Evolutionary conservation across 768 basidiomycete genomes (phyloP).

Genomic region (Macrocybe gigantea): DNA sequence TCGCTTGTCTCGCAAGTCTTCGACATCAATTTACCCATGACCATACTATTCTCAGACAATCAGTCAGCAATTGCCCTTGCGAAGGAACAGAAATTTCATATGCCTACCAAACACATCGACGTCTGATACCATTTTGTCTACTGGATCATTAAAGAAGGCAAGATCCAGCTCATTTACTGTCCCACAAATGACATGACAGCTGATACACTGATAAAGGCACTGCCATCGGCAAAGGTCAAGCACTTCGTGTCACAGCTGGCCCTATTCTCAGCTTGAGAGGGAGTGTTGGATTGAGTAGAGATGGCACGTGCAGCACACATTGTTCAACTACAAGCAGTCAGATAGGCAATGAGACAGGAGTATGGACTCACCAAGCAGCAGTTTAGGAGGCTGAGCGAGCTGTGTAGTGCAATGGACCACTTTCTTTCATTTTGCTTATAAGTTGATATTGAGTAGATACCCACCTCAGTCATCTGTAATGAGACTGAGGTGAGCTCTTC

Average conservation of each 20-base stretch:
- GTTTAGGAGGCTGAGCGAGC: too few relatives aligned
- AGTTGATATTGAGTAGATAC: too few relatives aligned
- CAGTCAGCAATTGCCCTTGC: constrained; percentile 5
- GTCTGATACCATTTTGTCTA: constrained; percentile 15
- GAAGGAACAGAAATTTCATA: constrained; percentile 2
- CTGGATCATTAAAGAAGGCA: constrained; percentile 13
- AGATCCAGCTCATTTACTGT: constrained; percentile 16
- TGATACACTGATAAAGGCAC: constrained; percentile 19
- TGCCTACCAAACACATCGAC: constrained; percentile 9
- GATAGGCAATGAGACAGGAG: too few relatives aligned
- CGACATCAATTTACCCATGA: constrained; percentile 13
- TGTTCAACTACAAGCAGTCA: too few relatives aligned
- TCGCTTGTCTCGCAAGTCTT: constrained; percentile 15
- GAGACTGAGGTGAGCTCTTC: too few relatives aligned
- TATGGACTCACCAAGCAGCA: too few relatives aligned
- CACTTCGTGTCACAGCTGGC: constrained; percentile 16
- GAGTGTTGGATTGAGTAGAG: constrained; percentile 11
- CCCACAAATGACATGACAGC: constrained; percentile 20
- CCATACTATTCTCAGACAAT: constrained; percentile 3
- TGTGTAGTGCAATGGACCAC: too few relatives aligned
- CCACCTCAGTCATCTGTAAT: too few relatives aligned
- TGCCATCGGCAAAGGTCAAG: constrained; percentile 19
- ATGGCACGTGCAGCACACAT: too few relatives aligned
- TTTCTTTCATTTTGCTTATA: too few relatives aligned
- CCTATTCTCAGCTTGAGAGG: constrained; percentile 17